These are phyloP conservation scores for Aechmea fasciata DNA, from an alignment of 176 grass and related monocot genomes.

Conservation along the genomic window DNA sequence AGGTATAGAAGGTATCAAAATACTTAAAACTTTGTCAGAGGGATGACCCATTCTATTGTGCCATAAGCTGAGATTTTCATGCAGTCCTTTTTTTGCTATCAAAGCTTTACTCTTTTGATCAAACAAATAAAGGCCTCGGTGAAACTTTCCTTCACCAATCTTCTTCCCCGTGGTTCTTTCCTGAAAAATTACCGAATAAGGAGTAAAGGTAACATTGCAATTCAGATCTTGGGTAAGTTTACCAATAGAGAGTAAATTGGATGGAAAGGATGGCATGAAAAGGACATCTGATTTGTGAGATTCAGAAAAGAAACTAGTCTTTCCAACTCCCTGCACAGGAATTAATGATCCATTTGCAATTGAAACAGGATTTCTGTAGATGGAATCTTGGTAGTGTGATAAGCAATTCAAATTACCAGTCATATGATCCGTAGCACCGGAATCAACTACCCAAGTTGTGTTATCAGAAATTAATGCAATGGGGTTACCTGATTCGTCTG, in stretches of 20 bases:
- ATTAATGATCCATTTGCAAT: background rate
- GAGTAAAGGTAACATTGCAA: constrained; percentile 5
- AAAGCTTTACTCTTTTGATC: background rate
- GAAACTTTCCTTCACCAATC: constrained; percentile 5
- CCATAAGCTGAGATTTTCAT: background rate
- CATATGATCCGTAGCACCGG: constrained; percentile 12
- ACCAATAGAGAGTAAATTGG: background rate
- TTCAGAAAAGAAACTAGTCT: background rate
- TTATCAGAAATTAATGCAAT: constrained; percentile 6
- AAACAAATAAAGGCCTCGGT: background rate
- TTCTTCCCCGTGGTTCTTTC: constrained; percentile 1
- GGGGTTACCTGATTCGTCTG: background rate
- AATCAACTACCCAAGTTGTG: constrained; percentile 7
- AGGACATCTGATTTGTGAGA: background rate
- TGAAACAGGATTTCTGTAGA: background rate
- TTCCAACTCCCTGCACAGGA: background rate
- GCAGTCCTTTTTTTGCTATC: background rate
- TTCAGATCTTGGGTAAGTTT: background rate
- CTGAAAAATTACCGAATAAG: background rate
- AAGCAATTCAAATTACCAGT: background rate
- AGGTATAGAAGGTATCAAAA: background rate
- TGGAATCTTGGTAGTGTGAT: background rate
- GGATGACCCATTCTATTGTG: background rate
- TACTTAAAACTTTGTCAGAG: background rate
- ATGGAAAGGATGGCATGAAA: constrained; percentile 9